phyloP scores from a whole-genome alignment of 768 basidiomycete species.

The Macrolepiota albuminosa region DNA sequence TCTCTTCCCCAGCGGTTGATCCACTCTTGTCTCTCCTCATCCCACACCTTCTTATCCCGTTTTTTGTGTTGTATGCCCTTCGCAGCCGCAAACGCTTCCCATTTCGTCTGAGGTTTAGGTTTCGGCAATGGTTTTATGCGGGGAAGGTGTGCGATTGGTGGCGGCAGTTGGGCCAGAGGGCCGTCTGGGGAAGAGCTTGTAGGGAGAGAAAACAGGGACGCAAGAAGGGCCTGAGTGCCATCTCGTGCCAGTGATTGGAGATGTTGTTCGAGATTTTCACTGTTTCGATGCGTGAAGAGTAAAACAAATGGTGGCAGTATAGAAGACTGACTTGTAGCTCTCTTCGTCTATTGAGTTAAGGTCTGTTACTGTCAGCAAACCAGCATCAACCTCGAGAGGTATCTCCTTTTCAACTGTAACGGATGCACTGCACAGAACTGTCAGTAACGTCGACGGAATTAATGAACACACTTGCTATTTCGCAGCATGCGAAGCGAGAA shows the following conservation, averaged over 20 bases:
- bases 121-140: constrained; percentile 92
- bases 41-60: constrained; percentile 82
- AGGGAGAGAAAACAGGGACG: constrained; percentile 79
- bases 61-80: constrained; percentile 87
- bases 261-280: constrained; percentile 75
- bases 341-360: constrained; percentile 82
- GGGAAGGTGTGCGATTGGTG: constrained; percentile 73
- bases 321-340: constrained; percentile 61
- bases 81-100: constrained; percentile 91
- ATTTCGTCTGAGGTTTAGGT: constrained; percentile 90
- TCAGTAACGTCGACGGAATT: background rate
- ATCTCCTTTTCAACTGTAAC: constrained; percentile 73
- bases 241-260: constrained; percentile 76
- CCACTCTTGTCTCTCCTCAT: constrained; percentile 93
- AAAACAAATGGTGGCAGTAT: background rate
- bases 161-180: constrained; percentile 76
- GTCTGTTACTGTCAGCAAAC: constrained; percentile 83
- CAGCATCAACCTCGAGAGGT: constrained; percentile 76
- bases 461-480: constrained; percentile 50
- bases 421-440: constrained; percentile 45
- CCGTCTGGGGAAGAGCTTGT: constrained; percentile 72
- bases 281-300: constrained; percentile 23
- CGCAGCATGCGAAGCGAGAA: constrained; percentile 68
- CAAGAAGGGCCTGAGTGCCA: constrained; percentile 76
- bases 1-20: constrained; percentile 85